Evolutionary conservation across 1,284 basidiomycete species (phyloP).

Genomic region (Athelia sp.): DNA sequence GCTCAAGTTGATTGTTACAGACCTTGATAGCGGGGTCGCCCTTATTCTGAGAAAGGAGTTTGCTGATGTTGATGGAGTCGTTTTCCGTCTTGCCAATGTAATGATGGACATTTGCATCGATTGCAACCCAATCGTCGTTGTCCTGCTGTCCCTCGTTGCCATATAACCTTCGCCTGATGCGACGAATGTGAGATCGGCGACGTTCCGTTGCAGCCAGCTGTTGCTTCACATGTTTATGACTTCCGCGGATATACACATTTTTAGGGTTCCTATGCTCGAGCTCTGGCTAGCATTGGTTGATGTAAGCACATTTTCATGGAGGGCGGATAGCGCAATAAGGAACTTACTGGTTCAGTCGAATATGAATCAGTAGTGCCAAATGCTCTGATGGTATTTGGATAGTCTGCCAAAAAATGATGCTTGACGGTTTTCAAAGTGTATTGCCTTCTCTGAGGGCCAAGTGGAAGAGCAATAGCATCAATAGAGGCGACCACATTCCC

Average conservation of each 20-base stretch:
- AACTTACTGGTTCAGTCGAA: conserved; percentile 25
- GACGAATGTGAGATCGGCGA: conserved; percentile 10
- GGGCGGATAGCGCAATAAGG: too few species aligned
- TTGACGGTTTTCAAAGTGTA: conserved; percentile 29
- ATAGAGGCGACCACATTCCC: too few species aligned
- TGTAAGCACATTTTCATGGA: too few species aligned
- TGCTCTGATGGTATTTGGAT: conserved; percentile 18
- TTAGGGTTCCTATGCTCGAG: conserved; percentile 29
- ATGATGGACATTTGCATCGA: not conserved
- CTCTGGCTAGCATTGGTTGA: conserved; percentile 20
- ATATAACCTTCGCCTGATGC: not conserved
- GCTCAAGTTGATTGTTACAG: too few species aligned
- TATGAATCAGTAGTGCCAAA: conserved; percentile 32
- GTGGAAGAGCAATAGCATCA: not conserved
- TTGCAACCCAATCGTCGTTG: not conserved
- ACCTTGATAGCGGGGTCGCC: conserved; percentile 7
- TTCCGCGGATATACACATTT: conserved; percentile 22
- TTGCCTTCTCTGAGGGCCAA: not conserved
- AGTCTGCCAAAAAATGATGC: conserved; percentile 27
- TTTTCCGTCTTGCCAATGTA: not conserved
- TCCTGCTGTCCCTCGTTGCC: not conserved
- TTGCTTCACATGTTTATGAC: conserved; percentile 18
- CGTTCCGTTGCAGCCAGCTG: conserved; percentile 23
- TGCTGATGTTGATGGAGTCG: not conserved
- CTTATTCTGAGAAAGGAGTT: conserved; percentile 2